Base-by-base conservation (phyloP, 1,139 yeast genomes). In the Geotrichum australiense region DNA sequence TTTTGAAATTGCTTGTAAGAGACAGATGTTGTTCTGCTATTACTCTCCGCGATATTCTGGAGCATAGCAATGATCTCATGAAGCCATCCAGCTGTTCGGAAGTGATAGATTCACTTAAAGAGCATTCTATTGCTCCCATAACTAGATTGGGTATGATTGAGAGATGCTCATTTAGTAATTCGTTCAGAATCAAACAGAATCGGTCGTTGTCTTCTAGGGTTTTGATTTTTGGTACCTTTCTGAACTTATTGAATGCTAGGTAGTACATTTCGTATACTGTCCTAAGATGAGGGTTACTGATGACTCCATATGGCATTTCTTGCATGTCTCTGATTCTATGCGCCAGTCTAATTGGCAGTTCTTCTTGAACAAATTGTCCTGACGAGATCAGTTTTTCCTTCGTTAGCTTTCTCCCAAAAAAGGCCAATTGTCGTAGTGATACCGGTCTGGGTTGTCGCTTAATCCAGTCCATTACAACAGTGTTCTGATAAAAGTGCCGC, bases 1-100 rank as follows among this genome's bases (percentile, higher is more conserved):
- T 44, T 38, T 63, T 62, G 59, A 76, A 82, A 47, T 81, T 76
- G 34, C 78, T 74, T 0, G 94, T 76, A 41, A 89, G 69, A 6
- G 93, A 76, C 39, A 85, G 65, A 62, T 89, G 97, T 58, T 89
- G 95, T 62, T 89, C 95, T 29, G 86, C 87, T 50, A 89, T 82
- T 37, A 89, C 81, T 53, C 97, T 69, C 62, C 98, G 70, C 54
- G 94, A 82, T 36, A 89, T 84, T 55, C 98, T 73, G 4, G 94
- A 84, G 46, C 96, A 69, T 35, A 89, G 65, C 70, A 86, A 73
- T 2, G 81, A 73, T 15, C 87, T 77, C 73, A 87, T 76, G 54
- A 87, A 76, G 21, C 64, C 66, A 57, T 89, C 96, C 51, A 89
- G 63, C 37, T 78, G 68, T 1, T 68, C 62, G 44, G 76, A 78